phyloP scores from a whole-genome alignment of 345 rosid species.

The Populus pruinosa region DNA sequence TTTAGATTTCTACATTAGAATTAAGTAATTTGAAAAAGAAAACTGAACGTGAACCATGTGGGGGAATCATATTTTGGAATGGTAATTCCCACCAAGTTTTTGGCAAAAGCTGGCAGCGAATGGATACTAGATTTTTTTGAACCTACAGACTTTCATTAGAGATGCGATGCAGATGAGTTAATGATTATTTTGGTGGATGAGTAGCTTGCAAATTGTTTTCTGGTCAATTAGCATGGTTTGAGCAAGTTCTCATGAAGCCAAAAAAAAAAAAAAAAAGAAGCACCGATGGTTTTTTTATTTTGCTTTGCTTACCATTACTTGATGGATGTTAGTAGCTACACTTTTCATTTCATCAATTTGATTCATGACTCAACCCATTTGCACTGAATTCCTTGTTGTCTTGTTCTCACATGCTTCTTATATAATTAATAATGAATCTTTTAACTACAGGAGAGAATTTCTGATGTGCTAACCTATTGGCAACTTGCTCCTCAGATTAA shows the following conservation, averaged over 20 bases:
- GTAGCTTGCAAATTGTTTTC: background rate
- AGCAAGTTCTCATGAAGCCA: background rate
- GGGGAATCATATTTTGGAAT: background rate
- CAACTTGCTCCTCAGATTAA: background rate
- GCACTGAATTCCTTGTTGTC: background rate
- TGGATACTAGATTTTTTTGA: background rate
- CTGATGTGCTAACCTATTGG: background rate
- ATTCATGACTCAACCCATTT: background rate
- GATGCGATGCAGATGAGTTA: background rate
- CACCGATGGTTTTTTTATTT: background rate
- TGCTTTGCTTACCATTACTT: background rate
- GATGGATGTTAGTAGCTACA: background rate
- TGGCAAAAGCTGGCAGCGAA: background rate
- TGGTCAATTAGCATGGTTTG: background rate
- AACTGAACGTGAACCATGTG: background rate
- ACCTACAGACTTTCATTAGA: background rate
- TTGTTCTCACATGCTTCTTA: background rate
- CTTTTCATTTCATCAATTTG: background rate
- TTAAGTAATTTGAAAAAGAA: background rate
- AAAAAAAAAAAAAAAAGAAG: background rate
- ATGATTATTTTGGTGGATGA: background rate
- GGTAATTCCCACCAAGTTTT: background rate
- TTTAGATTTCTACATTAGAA: background rate
- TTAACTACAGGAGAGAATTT: background rate
- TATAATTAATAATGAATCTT: background rate